Evolutionary conservation across 2,329 filamentous ascomycete species (phyloP).

Genomic region (Claviceps humidiphila): DNA sequence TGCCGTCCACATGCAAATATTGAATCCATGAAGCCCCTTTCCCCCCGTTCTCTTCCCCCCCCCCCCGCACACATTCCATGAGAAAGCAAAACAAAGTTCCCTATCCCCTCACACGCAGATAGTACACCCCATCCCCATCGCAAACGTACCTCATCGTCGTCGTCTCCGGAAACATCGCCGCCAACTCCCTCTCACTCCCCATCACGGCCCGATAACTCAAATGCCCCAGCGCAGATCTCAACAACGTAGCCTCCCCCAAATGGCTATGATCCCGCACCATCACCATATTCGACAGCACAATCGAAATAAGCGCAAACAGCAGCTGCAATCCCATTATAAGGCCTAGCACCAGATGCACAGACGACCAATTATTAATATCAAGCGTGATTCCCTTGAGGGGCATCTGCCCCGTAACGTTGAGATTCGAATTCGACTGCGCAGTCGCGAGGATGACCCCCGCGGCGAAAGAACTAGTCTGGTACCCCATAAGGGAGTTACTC

Average conservation of each 20-base stretch:
- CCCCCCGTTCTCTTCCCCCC: too few species aligned
- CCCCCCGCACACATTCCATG: too few species aligned
- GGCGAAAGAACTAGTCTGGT: conserved; percentile 21
- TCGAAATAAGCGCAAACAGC: conserved; percentile 12
- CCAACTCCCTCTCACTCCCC: conserved; percentile 10
- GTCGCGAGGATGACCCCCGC: conserved; percentile 22
- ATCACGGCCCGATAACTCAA: conserved; percentile 9
- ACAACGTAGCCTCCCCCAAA: conserved; percentile 9
- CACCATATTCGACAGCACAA: conserved; percentile 15
- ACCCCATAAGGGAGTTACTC: conserved; percentile 19
- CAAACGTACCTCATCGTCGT: conserved; percentile 5
- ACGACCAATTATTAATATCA: conserved; percentile 19
- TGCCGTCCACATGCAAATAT: too few species aligned
- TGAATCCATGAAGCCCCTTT: too few species aligned
- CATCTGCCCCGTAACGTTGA: conserved; percentile 15
- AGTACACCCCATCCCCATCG: conserved; percentile 4
- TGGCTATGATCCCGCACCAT: conserved; percentile 15
- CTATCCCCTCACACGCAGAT: conserved; percentile 1
- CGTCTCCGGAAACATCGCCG: conserved; percentile 3
- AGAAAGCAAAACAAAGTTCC: too few species aligned
- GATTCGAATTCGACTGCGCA: conserved; percentile 16
- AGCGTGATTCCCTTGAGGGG: conserved; percentile 20
- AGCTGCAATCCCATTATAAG: conserved; percentile 20
- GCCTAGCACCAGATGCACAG: conserved; percentile 19
- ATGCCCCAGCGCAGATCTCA: conserved; percentile 9